Conservation (phyloP, 2,329 filamentous ascomycete species). For the Paraconiothyrium brasiliense region DNA sequence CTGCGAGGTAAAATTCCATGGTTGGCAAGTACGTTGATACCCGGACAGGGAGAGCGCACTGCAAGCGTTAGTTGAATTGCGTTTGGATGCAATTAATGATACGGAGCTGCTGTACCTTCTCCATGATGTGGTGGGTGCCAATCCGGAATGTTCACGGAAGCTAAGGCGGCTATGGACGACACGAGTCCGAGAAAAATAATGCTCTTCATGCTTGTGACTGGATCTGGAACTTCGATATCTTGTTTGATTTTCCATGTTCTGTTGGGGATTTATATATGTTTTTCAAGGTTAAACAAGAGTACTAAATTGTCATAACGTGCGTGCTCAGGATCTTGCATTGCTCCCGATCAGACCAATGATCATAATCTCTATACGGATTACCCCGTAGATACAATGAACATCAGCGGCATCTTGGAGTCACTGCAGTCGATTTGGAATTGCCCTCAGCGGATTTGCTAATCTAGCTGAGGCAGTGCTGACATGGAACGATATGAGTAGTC, state of each 20-base stretch:
- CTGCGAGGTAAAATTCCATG: not conserved
- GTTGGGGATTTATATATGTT: not conserved
- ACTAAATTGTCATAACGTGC: too few species aligned
- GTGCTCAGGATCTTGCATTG: not conserved
- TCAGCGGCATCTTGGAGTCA: not conserved
- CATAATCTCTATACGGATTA: not conserved
- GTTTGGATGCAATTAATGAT: too few species aligned
- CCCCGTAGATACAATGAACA: not conserved
- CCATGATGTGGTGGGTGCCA: too few species aligned
- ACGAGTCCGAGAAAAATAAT: too few species aligned
- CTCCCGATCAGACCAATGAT: not conserved
- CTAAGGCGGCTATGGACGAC: too few species aligned
- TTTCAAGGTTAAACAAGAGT: too few species aligned
- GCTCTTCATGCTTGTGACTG: too few species aligned
- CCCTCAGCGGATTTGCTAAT: not conserved
- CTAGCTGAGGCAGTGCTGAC: not conserved
- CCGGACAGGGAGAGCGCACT: conserved; percentile 3
- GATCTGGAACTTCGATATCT: not conserved
- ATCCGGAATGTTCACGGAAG: too few species aligned
- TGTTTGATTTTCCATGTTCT: not conserved
- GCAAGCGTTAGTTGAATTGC: not conserved
- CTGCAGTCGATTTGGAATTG: not conserved
- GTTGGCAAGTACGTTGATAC: not conserved
- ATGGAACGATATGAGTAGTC: not conserved
- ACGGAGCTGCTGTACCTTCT: too few species aligned